phyloP scores from a whole-genome alignment of 139 green algal genomes.

The Choricystis sp. region DNA sequence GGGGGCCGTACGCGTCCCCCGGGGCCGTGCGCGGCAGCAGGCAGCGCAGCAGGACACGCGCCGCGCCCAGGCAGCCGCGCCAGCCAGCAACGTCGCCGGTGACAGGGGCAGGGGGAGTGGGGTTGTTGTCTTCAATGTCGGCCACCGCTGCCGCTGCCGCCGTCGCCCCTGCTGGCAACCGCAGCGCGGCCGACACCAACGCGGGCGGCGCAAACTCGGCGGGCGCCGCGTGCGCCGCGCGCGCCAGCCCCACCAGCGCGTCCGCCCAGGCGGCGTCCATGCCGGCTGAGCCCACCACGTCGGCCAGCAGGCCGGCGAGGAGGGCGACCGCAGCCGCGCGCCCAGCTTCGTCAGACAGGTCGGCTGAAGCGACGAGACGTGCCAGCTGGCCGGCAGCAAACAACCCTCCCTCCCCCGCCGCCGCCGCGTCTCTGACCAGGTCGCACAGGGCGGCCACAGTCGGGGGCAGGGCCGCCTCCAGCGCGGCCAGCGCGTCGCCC shows the following conservation, averaged over 20 bases:
- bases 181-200: not conserved
- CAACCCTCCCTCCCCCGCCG: slow-evolving; percentile 4
- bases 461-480: slow-evolving; percentile 31
- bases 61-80: slow-evolving; percentile 9
- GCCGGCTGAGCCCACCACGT: not conserved
- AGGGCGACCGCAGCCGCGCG: slow-evolving; percentile 9
- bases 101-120: not conserved
- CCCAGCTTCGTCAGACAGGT: slow-evolving; percentile 27
- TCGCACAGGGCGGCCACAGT: slow-evolving; percentile 17
- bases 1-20: not conserved
- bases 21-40: slow-evolving; percentile 3
- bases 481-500: slow-evolving; percentile 23
- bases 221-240: slow-evolving; percentile 16
- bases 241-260: slow-evolving; percentile 14
- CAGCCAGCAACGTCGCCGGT: slow-evolving; percentile 5
- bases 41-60: slow-evolving; percentile 12
- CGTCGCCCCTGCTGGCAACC: not conserved
- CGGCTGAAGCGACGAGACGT: slow-evolving; percentile 17
- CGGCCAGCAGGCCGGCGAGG: slow-evolving; percentile 13
- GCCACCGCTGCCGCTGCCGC: slow-evolving; percentile 1
- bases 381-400: slow-evolving; percentile 35
- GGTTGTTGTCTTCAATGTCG: too few species aligned
- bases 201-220: slow-evolving; percentile 18
- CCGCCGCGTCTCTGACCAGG: slow-evolving; percentile 9
- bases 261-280: slow-evolving; percentile 6